These are phyloP conservation scores for Sporothrix dimorphospora DNA, from an alignment of 2,329 filamentous ascomycete genomes.

Conservation along the genomic window DNA sequence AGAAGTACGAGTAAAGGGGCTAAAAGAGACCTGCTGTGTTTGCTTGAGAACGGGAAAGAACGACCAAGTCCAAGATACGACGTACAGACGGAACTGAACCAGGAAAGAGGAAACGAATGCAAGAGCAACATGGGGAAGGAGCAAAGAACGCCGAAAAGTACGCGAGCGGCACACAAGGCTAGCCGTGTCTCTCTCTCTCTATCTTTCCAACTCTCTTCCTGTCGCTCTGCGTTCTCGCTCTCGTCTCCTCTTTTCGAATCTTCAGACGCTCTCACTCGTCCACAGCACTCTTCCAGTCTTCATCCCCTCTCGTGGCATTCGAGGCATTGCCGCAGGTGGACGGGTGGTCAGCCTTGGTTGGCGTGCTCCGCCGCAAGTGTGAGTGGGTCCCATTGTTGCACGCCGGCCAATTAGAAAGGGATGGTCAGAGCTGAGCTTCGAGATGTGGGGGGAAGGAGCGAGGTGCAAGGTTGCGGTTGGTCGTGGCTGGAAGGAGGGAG, in stretches of 20 bases:
- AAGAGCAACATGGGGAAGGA: background rate
- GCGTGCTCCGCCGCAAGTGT: constrained; percentile 23
- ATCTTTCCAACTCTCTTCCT: no score
- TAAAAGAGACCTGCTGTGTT: background rate
- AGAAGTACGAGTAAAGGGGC: background rate
- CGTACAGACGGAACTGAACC: background rate
- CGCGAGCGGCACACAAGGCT: background rate
- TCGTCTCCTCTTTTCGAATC: background rate
- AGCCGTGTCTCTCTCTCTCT: background rate
- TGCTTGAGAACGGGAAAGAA: background rate
- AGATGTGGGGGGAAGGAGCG: background rate
- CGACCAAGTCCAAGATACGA: background rate
- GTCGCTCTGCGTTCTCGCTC: background rate
- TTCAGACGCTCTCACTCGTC: background rate
- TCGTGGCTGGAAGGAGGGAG: background rate
- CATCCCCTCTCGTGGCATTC: no score
- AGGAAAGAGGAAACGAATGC: background rate
- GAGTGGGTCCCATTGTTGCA: background rate
- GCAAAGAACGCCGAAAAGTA: background rate
- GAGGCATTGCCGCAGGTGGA: background rate
- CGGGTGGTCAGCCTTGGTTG: constrained; percentile 15
- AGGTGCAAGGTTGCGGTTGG: background rate
- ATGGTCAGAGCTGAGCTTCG: background rate
- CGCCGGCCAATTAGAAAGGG: background rate
- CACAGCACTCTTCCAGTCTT: background rate